Conservation (phyloP, 306 rosid species). For the Luffa aegyptiaca region DNA sequence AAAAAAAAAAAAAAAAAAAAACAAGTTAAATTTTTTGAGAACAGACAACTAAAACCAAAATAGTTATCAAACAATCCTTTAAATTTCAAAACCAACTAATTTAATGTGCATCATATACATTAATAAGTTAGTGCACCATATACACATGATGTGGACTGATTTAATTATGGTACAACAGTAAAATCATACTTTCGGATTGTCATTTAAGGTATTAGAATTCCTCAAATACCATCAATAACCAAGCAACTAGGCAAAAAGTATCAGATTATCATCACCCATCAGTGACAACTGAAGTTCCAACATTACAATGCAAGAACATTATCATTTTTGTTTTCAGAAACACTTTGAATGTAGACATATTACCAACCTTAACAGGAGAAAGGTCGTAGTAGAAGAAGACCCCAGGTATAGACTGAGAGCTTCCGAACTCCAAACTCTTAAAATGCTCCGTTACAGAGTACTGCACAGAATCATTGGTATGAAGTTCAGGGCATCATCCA, state of each 20-base stretch:
- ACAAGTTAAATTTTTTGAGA: background rate
- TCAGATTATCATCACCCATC: conserved; percentile 1
- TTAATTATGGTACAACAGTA: background rate
- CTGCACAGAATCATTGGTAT: conserved; percentile 32
- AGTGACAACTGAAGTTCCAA: background rate
- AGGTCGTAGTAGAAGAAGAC: conserved; percentile 75
- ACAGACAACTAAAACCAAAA: background rate
- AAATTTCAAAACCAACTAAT: background rate
- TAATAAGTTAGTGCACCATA: background rate
- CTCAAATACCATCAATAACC: background rate
- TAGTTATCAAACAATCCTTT: background rate
- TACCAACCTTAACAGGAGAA: conserved; percentile 77
- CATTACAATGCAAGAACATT: background rate
- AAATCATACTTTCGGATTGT: background rate
- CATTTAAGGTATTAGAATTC: background rate
- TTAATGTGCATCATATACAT: background rate
- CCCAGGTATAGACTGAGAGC: conserved; percentile 40
- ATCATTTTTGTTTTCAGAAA: background rate
- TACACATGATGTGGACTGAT: background rate
- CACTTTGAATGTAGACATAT: background rate
- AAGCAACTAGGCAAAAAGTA: background rate
- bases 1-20: too few relatives aligned
- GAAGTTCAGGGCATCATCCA: conserved; percentile 14
- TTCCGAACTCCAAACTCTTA: conserved; percentile 50
- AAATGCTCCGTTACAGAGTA: conserved; percentile 93